Conservation (phyloP, 73 alveolate species). For the Tetrahymena thermophila region DNA sequence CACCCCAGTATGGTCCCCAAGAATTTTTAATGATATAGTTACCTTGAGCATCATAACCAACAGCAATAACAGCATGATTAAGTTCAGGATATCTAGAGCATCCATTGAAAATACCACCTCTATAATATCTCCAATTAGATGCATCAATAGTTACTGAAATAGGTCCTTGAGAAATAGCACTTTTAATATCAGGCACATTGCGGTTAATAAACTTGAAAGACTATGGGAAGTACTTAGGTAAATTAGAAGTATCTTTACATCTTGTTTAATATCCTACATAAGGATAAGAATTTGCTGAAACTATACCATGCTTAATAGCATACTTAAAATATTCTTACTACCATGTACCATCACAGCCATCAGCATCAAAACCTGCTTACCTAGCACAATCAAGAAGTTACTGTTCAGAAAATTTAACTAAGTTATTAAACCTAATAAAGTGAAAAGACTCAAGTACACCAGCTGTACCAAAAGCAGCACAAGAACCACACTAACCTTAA, state of each 20-base stretch:
- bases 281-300: conserved; percentile 6
- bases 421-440: conserved; percentile 27
- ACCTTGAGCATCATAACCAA: conserved; percentile 62
- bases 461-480: conserved; percentile 78
- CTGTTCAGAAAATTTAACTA: conserved; percentile 59
- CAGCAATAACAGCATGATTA: conserved; percentile 66
- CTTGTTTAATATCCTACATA: background rate
- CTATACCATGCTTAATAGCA: conserved; percentile 2
- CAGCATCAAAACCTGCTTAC: conserved; percentile 40
- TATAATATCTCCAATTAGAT: conserved; percentile 28
- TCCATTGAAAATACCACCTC: conserved; percentile 29
- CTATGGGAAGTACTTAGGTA: background rate
- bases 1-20: conserved; percentile 78
- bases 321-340: conserved; percentile 53
- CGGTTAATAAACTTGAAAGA: background rate
- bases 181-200: background rate
- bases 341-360: conserved; percentile 79
- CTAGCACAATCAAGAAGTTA: conserved; percentile 74
- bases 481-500: conserved; percentile 81
- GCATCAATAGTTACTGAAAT: conserved; percentile 55
- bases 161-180: conserved; percentile 18
- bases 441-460: conserved; percentile 81
- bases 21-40: conserved; percentile 65
- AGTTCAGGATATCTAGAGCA: conserved; percentile 12
- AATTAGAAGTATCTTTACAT: background rate